phyloP scores from a whole-genome alignment of 2,329 filamentous ascomycete species.

The Fusarium aywerte region DNA sequence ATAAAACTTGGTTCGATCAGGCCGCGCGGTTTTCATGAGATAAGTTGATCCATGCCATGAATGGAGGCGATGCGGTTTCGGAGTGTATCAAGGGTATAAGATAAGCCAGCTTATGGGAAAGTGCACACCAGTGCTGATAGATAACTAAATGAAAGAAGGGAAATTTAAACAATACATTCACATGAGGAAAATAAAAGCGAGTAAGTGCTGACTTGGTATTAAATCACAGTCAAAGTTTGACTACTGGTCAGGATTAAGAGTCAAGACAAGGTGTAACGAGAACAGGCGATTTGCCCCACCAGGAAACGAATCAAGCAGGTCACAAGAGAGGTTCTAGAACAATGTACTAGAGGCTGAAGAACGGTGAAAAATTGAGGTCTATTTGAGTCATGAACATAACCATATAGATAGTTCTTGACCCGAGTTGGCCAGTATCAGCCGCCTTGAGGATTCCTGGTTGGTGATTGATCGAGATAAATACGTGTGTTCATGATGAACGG shows the following conservation, averaged over 20 bases:
- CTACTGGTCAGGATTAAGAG: conserved; percentile 26
- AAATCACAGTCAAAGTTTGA: conserved; percentile 21
- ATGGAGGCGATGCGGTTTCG: conserved; percentile 31
- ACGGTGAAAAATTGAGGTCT: conserved; percentile 25
- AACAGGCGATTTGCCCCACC: conserved; percentile 39
- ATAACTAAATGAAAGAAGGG: background rate
- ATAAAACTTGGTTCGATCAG: background rate
- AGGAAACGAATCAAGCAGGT: conserved; percentile 37
- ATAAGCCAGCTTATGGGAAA: conserved; percentile 11
- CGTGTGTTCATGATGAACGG: background rate
- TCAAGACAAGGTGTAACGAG: conserved; percentile 34
- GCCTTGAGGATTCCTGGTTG: background rate
- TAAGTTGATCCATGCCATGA: conserved; percentile 29
- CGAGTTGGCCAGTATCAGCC: too few species aligned
- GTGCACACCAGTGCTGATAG: background rate
- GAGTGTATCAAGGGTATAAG: conserved; percentile 10
- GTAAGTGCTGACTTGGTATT: conserved; percentile 3
- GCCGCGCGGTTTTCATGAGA: conserved; percentile 29
- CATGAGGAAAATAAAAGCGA: conserved; percentile 7
- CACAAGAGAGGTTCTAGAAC: conserved; percentile 35
- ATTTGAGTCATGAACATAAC: background rate
- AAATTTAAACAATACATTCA: background rate
- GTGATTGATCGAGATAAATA: background rate
- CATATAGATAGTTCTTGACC: background rate
- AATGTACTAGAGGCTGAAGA: conserved; percentile 9